phyloP scores from a whole-genome alignment of 1,139 yeast genomes.

The Hemisphaericaspora xylofermentans region DNA sequence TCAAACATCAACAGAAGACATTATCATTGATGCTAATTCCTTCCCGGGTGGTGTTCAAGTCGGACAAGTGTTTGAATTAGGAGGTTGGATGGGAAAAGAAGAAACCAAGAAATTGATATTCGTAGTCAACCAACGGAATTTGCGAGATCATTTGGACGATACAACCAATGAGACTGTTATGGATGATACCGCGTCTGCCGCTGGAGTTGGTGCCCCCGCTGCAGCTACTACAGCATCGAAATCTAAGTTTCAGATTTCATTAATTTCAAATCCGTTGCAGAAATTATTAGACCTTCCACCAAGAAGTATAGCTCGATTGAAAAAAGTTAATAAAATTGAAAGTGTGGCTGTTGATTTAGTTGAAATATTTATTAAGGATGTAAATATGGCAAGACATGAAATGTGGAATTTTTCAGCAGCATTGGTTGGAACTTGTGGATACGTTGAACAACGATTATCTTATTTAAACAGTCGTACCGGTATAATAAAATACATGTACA shows the following conservation, averaged over 20 bases:
- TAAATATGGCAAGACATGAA: constrained; percentile 82
- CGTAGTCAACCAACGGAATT: constrained; percentile 20
- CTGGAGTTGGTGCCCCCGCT: neutral
- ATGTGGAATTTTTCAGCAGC: constrained; percentile 84
- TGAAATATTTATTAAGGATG: constrained; percentile 79
- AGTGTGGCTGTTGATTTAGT: constrained; percentile 74
- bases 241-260: constrained; percentile 44
- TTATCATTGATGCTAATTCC: constrained; percentile 57
- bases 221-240: constrained; percentile 8
- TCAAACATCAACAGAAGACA: constrained; percentile 56
- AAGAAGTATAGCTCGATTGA: constrained; percentile 58
- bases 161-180: constrained; percentile 5
- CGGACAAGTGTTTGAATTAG: constrained; percentile 76
- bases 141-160: constrained; percentile 11
- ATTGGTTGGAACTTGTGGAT: constrained; percentile 63
- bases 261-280: constrained; percentile 64
- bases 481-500: constrained; percentile 64
- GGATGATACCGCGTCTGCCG: constrained; percentile 3
- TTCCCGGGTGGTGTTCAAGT: constrained; percentile 57
- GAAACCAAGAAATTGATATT: constrained; percentile 26
- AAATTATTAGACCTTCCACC: constrained; percentile 64
- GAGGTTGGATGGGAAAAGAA: constrained; percentile 16
- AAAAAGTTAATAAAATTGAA: constrained; percentile 33
- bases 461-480: constrained; percentile 63
- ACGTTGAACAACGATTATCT: constrained; percentile 61